Base-by-base conservation (phyloP, 805 yeast species). In the Candida alai region DNA sequence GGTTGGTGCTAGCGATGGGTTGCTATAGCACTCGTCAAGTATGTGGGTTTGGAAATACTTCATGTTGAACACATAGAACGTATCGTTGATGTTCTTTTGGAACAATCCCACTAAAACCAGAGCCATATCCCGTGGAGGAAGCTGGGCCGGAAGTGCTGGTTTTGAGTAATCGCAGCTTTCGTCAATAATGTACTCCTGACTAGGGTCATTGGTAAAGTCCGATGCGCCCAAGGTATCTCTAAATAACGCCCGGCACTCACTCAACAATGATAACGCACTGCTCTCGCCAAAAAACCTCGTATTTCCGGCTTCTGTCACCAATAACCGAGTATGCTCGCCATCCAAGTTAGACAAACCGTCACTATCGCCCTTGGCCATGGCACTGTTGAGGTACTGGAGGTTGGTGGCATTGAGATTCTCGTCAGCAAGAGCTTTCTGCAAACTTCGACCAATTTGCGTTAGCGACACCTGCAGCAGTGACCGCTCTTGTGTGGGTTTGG, bases 241-340 rank as follows among this genome's bases (percentile, higher is more conserved):
- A 37, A 65, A 68, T 1, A 66, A 44, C 34, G 56, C 55, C 4
- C 71, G 47, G 4, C 64, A 54, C 40, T 68, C 73, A 20, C 60
- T 47, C 6, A 68, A 45, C 28, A 65, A 52, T 2, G 72, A 59
- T 10, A 62, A 48, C 0, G 70, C 62, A 15, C 65, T 60, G 22
- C 63, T 54, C 35, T 68, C 72, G 7, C 73, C 73, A 27, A 65
- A 38, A 32, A 61, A 65, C n/a, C 67, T 41, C 15, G 56, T 37
- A 19, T 54, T 55, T 0, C 70, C 70, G 5, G 53, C 50, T 5
- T 47, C 49, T 34, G 62, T 68, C 40, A 48, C 47, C 12, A 66
- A 36, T 13, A 63, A 38, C 25, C 67, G 43, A 18, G 60, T 46
- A 30, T 37, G 43, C 24, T 35, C 35, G 1, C 51, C 53, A 25